Percentiles rank a stretch among this genome's conserved stretches.
Evolutionary conservation across 257 asterid genomes (phyloP).

Genomic region (Solanum bulbocastanum): DNA sequence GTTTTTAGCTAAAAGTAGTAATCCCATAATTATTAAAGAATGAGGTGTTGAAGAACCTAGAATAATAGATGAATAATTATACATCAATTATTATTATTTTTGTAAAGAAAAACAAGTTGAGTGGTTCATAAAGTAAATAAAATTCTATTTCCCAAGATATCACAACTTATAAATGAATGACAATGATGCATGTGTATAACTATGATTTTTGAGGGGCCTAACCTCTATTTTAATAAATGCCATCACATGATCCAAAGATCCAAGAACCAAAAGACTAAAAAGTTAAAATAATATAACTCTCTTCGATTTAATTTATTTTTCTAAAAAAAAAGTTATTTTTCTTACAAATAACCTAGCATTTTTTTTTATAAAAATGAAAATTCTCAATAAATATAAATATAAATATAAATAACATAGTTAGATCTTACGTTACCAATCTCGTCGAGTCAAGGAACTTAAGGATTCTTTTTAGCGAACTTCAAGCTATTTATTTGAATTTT

Average conservation of each 20-base stretch:
- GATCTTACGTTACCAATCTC: neutral
- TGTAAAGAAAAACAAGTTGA: neutral
- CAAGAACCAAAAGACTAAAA: neutral
- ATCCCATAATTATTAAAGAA: neutral
- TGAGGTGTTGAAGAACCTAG: neutral
- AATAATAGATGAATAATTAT: neutral
- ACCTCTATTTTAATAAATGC: conserved; percentile 12
- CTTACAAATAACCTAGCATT: too few relatives aligned
- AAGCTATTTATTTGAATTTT: neutral
- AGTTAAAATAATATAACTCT: too few relatives aligned
- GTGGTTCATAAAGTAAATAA: neutral
- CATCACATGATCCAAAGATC: conserved; percentile 37
- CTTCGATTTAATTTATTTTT: neutral
- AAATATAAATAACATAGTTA: neutral
- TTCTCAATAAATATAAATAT: too few relatives aligned
- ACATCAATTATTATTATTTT: neutral
- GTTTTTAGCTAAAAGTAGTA: neutral
- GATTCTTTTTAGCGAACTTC: conserved; percentile 4
- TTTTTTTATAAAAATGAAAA: too few relatives aligned
- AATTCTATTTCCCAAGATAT: conserved; percentile 12
- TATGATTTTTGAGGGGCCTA: conserved; percentile 25
- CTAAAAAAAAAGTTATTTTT: too few relatives aligned
- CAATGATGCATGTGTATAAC: conserved; percentile 37
- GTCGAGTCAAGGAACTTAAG: neutral
- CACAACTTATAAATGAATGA: conserved; percentile 10